These are phyloP conservation scores for Aspergillus novoparasiticus DNA, from an alignment of 2,329 filamentous ascomycete genomes.

Conservation along the genomic window DNA sequence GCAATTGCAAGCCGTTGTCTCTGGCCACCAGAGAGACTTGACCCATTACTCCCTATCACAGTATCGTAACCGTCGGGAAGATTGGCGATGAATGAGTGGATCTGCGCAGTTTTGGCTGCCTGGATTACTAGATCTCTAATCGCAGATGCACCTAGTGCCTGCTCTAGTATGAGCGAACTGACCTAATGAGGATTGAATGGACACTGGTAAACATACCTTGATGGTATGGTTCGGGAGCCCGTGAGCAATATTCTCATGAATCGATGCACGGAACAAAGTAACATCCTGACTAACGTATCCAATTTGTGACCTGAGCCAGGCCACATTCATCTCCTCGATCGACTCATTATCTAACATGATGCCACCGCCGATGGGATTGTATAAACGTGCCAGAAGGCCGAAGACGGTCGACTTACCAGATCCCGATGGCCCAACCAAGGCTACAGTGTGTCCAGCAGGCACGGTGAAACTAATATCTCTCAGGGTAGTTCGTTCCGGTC, in stretches of 20 bases:
- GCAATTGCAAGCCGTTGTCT: background rate
- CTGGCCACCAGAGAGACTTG: background rate
- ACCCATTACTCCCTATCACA: background rate
- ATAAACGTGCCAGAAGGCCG: background rate
- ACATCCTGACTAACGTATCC: background rate
- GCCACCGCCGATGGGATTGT: background rate
- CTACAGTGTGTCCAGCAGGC: background rate
- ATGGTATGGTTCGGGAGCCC: background rate
- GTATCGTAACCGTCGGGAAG: background rate
- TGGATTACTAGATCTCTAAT: background rate
- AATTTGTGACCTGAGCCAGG: background rate
- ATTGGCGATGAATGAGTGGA: background rate
- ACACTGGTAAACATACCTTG: background rate
- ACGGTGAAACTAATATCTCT: background rate
- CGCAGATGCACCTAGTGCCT: background rate
- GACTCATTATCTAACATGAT: background rate
- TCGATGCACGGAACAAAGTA: background rate
- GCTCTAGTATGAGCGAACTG: background rate
- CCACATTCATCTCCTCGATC: background rate
- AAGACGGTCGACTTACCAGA: background rate
- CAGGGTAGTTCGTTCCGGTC: background rate
- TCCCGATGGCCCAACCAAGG: background rate
- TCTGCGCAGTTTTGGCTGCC: background rate
- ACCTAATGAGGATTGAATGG: background rate
- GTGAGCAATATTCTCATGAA: background rate